Evolutionary conservation across 2,329 filamentous ascomycete species (phyloP).

Genomic region (Colletotrichum trifolii): DNA sequence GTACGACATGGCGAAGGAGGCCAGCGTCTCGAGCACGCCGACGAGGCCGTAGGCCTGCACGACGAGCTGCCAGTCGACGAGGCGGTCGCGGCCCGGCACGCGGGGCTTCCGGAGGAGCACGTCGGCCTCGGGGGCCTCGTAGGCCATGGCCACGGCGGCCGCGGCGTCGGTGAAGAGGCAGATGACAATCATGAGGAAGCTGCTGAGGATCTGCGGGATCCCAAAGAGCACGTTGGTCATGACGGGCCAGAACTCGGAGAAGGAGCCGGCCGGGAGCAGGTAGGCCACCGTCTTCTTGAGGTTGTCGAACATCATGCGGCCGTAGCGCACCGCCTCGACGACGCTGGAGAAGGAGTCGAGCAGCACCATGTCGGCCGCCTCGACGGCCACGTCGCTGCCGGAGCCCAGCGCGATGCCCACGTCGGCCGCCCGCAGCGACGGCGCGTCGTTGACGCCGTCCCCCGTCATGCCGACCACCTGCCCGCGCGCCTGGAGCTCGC

Average conservation of each 20-base stretch:
- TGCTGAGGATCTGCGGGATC: conserved; percentile 77
- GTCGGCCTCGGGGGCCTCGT: conserved; percentile 81
- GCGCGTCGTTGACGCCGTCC: conserved; percentile 88
- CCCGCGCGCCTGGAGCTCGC: conserved; percentile 73
- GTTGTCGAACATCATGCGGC: conserved; percentile 82
- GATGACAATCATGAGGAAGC: conserved; percentile 78
- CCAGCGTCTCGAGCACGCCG: conserved; percentile 70
- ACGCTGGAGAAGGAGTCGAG: conserved; percentile 80
- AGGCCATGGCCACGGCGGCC: conserved; percentile 78
- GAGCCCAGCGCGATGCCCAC: conserved; percentile 85
- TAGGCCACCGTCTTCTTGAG: conserved; percentile 83
- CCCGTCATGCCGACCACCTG: conserved; percentile 85
- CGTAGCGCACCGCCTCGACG: conserved; percentile 77
- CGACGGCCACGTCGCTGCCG: conserved; percentile 85
- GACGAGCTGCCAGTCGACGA: conserved; percentile 80
- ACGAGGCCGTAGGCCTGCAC: conserved; percentile 79
- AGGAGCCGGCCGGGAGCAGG: conserved; percentile 77
- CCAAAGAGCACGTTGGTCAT: conserved; percentile 79
- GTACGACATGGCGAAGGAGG: conserved; percentile 73
- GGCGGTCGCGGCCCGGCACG: conserved; percentile 74
- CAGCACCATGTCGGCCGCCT: conserved; percentile 84
- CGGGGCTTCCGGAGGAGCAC: conserved; percentile 76
- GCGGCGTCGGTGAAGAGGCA: conserved; percentile 83
- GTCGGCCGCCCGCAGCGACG: conserved; percentile 82
- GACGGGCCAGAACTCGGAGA: conserved; percentile 81